A percentile compares a stretch with the other conserved stretches of the same genome.
Evolutionary conservation across 768 basidiomycete genomes (phyloP).

Genomic region (Suillus luteus): DNA sequence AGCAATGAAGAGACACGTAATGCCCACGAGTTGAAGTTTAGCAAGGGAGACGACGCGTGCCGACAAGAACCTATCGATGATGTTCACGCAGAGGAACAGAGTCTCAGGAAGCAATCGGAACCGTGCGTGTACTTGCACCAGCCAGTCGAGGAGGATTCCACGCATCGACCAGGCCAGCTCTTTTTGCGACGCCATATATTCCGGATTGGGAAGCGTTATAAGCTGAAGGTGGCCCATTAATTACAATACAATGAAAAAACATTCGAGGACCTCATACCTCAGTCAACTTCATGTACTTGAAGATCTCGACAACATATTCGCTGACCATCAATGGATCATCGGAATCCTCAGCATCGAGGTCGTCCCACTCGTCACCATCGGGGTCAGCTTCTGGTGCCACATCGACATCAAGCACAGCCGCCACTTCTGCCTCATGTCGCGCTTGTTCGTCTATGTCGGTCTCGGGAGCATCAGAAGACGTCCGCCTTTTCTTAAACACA

Average conservation of each 20-base stretch:
- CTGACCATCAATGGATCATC: slow-evolving; percentile 97
- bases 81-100: slow-evolving; percentile 85
- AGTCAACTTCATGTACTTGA: slow-evolving; percentile 82
- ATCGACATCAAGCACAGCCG: slow-evolving; percentile 46
- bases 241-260: slow-evolving; percentile 9
- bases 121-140: slow-evolving; percentile 86
- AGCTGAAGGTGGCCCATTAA: slow-evolving; percentile 43
- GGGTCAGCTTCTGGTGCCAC: slow-evolving; percentile 66
- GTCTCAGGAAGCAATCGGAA: slow-evolving; percentile 90
- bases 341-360: slow-evolving; percentile 87
- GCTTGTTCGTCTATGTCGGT: slow-evolving; percentile 46
- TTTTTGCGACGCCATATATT: slow-evolving; percentile 83
- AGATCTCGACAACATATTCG: slow-evolving; percentile 94
- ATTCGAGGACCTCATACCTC: slow-evolving; percentile 54
- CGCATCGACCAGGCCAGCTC: slow-evolving; percentile 91
- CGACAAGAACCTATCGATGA: slow-evolving; percentile 77
- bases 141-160: slow-evolving; percentile 88
- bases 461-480: slow-evolving; percentile 64
- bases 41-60: slow-evolving; percentile 73
- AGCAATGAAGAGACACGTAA: slow-evolving; percentile 84
- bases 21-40: slow-evolving; percentile 90
- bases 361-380: slow-evolving; percentile 75
- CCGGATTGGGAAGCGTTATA: slow-evolving; percentile 75
- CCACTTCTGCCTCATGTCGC: slow-evolving; percentile 32
- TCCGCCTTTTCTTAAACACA: slow-evolving; percentile 73